Base-by-base conservation (phyloP, 805 yeast genomes). In the Teunomyces pallodes region DNA sequence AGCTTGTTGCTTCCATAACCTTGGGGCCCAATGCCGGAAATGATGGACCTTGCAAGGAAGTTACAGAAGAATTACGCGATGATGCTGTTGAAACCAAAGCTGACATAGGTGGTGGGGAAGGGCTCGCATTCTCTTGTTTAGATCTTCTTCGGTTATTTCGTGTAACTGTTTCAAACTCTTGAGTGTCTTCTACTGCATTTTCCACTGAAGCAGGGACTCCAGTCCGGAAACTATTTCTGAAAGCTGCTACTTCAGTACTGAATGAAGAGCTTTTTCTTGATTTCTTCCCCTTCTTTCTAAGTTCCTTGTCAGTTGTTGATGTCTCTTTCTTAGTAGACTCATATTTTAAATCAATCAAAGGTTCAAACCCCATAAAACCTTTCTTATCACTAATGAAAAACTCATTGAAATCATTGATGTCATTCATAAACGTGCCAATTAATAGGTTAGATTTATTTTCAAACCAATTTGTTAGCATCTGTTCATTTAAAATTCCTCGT, bases 321-420 rank as follows among this genome's bases (percentile, higher is more conserved):
- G 12, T 12, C 5, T 29, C 36, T n/a, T 32, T 32, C 29, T 31
- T 42, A 1, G 30, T 5, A 9, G 35, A 33, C 27, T 61, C 66
- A 14, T 50, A 47, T 46, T 62, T 67, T 13, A 61, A 50, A 51
- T 73, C 78, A 28, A 72, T 46, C 26, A 70, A 53, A 2, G 75
- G 75, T 29, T 61, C 68, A 52, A 73, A 73, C 5, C 64, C 57
- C 41, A 45, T 24, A 42, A 47, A 66, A 0, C 75, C 75, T 43
- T 61, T 64, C 10, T 58, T 48, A 46, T 70, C 70, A 46, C 67
- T 64, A 61, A 72, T 65, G 43, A 67, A 72, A 2, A 50, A 46
- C 36, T 65, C 68, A 45, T 71, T 70, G 50, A 56, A 69, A 2
- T 12, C 46, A 1, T 39, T 35, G 2, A 54, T 33, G 36, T 64